Base-by-base conservation (phyloP, 2,329 filamentous ascomycete species). In the Laburnicola sp. region DNA sequence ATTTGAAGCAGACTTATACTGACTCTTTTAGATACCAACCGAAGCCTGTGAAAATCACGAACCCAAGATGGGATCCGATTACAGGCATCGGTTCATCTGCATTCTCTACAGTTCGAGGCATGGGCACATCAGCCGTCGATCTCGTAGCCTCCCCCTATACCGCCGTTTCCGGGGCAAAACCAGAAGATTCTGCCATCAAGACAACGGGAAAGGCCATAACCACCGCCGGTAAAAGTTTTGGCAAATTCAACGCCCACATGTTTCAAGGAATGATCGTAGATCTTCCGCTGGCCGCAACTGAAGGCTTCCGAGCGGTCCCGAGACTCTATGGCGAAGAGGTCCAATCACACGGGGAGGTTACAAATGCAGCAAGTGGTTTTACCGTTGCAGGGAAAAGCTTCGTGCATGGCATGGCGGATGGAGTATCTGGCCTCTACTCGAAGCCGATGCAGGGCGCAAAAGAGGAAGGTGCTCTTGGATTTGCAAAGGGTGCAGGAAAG, bases 381-480 rank as follows among this genome's bases (percentile, higher is more conserved):
- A 84, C 80, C 53, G 84, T 89, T 31, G 91, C 90, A 1, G 83
- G 87, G 2, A 89, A 79, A 70, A 87, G 88, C 64, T 85, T 93
- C 48, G 85, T 83, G 0, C 81, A 85, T 47, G 89, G 90, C 0
- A 76, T 94, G 31, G 90, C 83, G 63, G 88, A 93, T 62, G 90
- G 89, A 1, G 81, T 92, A 23, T 85, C 88, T 1, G 90, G 89
- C 0, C 74, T 95, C 2, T 79, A 91, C 4, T 90, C 83, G 0
- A 89, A 93, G 57, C 91, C 91, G 0, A 69, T 86, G 1, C 80
- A 80, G 50, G 90, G 84, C 10, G 82, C 81, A 9, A 80, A 80
- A 60, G 82, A 87, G 51, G 81, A 83, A 50, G 84, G 84, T 2
- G 64, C 74, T 2, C 76, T 74, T 4, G 91, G 91, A 1, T 76